These are phyloP conservation scores for Hypoxylon sp. DNA, from an alignment of 2,329 filamentous ascomycete species.

Conservation along the genomic window DNA sequence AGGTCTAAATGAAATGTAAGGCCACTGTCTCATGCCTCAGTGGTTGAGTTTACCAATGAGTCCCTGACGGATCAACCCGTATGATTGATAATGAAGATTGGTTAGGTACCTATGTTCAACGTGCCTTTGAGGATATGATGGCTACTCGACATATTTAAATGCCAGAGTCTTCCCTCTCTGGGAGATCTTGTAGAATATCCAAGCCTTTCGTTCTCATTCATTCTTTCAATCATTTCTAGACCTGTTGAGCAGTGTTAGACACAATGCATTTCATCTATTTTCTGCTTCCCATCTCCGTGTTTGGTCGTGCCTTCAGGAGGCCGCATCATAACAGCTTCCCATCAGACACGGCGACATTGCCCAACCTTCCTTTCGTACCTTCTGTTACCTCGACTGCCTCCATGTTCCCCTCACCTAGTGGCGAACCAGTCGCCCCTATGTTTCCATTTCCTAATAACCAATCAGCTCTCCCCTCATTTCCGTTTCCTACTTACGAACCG, in stretches of 20 bases:
- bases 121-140: neutral
- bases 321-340: neutral
- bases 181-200: neutral
- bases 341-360: neutral
- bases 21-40: neutral
- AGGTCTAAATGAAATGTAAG: neutral
- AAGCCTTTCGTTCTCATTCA: neutral
- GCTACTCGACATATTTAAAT: neutral
- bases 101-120: neutral
- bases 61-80: neutral
- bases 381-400: neutral
- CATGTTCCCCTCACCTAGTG: neutral
- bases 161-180: neutral
- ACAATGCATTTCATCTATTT: slow-evolving; percentile 17
- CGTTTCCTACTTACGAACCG: neutral
- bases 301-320: neutral
- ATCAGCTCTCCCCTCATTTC: neutral
- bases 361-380: neutral
- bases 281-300: slow-evolving; percentile 3
- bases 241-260: neutral
- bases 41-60: neutral
- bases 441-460: neutral
- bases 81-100: neutral
- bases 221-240: neutral
- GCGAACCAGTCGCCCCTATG: neutral